These are phyloP conservation scores for Knoxia roxburghii DNA, from an alignment of 257 asterid species.

Conservation along the genomic window DNA sequence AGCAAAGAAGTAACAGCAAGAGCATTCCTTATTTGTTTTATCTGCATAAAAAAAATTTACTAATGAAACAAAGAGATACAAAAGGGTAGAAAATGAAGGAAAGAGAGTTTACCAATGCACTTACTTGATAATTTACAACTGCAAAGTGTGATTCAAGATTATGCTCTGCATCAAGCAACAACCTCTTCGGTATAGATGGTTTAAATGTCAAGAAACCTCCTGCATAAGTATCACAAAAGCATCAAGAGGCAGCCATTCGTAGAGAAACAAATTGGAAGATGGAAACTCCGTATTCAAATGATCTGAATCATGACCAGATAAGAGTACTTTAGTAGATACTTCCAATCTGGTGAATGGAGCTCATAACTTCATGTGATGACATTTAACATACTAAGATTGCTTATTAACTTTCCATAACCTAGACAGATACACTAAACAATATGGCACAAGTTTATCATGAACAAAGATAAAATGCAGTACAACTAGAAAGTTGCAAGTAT, in stretches of 20 bases:
- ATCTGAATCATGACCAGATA: not conserved
- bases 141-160: constrained; percentile 82
- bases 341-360: too few species aligned
- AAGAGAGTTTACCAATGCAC: constrained; percentile 19
- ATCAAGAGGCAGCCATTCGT: constrained; percentile 8
- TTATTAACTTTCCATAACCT: not conserved
- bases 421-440: not conserved
- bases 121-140: constrained; percentile 91
- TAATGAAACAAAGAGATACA: not conserved
- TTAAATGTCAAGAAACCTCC: constrained; percentile 89
- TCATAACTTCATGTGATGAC: too few species aligned
- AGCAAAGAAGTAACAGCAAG: constrained; percentile 85
- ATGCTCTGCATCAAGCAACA: constrained; percentile 86
- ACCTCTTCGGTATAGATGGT: constrained; percentile 80
- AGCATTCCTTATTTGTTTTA: constrained; percentile 93
- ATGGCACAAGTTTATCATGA: not conserved
- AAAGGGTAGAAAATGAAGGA: constrained; percentile 7
- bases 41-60: constrained; percentile 41
- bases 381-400: not conserved
- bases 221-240: constrained; percentile 35
- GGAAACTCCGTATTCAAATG: not conserved
- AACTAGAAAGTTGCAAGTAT: too few species aligned
- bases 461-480: not conserved
- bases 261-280: constrained; percentile 16
- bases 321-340: not conserved